Evolutionary conservation across 108 stramenopile genomes (phyloP).

Genomic region (Cyclotella atomus): DNA sequence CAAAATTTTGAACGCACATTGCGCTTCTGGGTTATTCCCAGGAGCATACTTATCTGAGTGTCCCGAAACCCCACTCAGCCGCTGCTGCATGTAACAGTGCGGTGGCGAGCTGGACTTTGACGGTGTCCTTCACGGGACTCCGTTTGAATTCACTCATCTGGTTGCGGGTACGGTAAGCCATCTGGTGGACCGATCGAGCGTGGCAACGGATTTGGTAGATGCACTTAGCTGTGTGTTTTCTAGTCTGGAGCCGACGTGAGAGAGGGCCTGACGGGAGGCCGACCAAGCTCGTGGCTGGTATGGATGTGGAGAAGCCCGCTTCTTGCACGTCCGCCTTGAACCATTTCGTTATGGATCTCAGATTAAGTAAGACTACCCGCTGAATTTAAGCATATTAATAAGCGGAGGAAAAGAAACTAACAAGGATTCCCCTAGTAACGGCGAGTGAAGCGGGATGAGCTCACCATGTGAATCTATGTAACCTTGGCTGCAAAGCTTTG

Average conservation of each 20-base stretch:
- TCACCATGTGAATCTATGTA: conserved; percentile 82
- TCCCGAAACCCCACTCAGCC: conserved; percentile 81
- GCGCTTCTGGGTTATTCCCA: conserved; percentile 89
- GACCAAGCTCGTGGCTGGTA: background rate
- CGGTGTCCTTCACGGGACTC: conserved; percentile 25
- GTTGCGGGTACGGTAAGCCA: conserved; percentile 1
- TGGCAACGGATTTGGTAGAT: conserved; percentile 34
- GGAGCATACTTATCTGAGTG: conserved; percentile 92
- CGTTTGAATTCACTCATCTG: conserved; percentile 27
- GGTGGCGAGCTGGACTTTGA: conserved; percentile 56
- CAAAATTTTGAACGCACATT: conserved; percentile 97
- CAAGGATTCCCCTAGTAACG: conserved; percentile 95
- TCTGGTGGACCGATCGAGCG: conserved; percentile 7
- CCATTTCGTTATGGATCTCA: conserved; percentile 60
- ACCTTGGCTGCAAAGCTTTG: conserved; percentile 18
- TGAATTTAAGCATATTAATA: conserved; percentile 99
- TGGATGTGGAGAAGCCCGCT: conserved; percentile 13
- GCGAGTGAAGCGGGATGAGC: conserved; percentile 96
- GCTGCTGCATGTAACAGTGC: conserved; percentile 29
- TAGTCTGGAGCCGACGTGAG: too few species aligned
- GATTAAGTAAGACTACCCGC: conserved; percentile 91
- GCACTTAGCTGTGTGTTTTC: too few species aligned
- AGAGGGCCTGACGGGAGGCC: too few species aligned
- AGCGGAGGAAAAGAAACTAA: conserved; percentile 98
- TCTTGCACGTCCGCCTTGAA: background rate